Percentiles rank a stretch among this genome's conserved stretches.
phyloP scores from a whole-genome alignment of 1,139 yeast genomes.

The Zygosaccharomyces pseudobailii region DNA sequence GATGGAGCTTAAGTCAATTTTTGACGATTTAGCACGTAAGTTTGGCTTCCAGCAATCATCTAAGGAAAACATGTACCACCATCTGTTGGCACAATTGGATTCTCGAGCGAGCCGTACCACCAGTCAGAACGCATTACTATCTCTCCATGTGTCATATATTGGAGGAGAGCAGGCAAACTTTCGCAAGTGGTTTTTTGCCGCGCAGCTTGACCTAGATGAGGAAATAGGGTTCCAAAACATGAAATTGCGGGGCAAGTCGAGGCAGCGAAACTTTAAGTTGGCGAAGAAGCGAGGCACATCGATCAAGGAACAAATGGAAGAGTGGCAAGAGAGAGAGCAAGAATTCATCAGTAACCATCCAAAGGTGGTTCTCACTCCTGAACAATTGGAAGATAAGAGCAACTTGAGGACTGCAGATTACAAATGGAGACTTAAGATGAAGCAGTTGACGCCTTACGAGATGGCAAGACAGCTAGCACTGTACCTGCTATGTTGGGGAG shows the following conservation, averaged over 20 bases:
- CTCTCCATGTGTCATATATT: slow-evolving; percentile 67
- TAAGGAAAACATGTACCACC: slow-evolving; percentile 61
- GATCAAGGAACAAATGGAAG: slow-evolving; percentile 30
- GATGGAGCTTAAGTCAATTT: slow-evolving; percentile 52
- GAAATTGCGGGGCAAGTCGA: slow-evolving; percentile 36
- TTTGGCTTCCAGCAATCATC: slow-evolving; percentile 67
- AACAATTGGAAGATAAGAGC: slow-evolving; percentile 59
- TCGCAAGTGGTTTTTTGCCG: slow-evolving; percentile 72
- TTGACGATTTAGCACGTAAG: slow-evolving; percentile 47
- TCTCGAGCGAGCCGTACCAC: slow-evolving; percentile 65
- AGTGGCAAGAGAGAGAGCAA: slow-evolving; percentile 32
- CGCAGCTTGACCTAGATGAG: slow-evolving; percentile 62
- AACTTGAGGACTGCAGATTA: slow-evolving; percentile 49
- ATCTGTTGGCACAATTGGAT: slow-evolving; percentile 56
- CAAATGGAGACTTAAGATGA: slow-evolving; percentile 64
- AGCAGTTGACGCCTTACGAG: slow-evolving; percentile 46
- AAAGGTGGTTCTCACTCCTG: slow-evolving; percentile 30
- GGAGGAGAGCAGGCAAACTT: slow-evolving; percentile 68
- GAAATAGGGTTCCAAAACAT: slow-evolving; percentile 46
- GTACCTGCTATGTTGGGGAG: slow-evolving; percentile 82
- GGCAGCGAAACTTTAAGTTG: slow-evolving; percentile 33
- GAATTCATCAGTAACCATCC: slow-evolving; percentile 32
- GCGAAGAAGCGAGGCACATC: slow-evolving; percentile 36
- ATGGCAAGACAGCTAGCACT: slow-evolving; percentile 63
- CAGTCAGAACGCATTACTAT: slow-evolving; percentile 49